Evolutionary conservation across 2,329 filamentous ascomycete genomes (phyloP), one percentile per base, ranked within the genome.

Genomic region (Hymenoscyphus scutula): DNA sequence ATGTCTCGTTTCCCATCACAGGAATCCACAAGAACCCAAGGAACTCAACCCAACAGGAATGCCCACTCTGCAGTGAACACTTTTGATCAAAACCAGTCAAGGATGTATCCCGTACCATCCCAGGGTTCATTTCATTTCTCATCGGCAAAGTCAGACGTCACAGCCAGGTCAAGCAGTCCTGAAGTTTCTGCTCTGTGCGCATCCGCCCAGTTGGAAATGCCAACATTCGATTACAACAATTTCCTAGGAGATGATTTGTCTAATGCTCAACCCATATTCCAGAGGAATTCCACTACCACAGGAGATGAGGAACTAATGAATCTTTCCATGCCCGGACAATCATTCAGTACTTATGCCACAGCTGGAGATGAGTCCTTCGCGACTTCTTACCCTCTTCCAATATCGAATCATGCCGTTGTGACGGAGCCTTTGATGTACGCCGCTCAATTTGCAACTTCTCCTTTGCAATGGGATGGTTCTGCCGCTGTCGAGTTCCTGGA

Each of bases 51-150:
- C 62, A 65, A 71, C 53, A 68, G 67, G 60, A 70, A 68, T 59
- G 66, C 61, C 60, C 64, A 67, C 59, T 70, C 71, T 60, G 55
- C 61, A 64, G 60, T 59, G 63, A 65, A 70, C 56, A 61, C 61
- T 58, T 69, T 66, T 70, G 71, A 73, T 68, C 71, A 70, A 61
- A 60, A 41, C 62, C 66, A 63, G 65, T 72, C 71, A 58, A 69
- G 67, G 25, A 67, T 72, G 64, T 71, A 69, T 51, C 64, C 67
- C 56, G 67, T 61, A 65, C 62, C 67, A 29, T 69, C 70, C 53
- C 70, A 73, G 57, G 65, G 68, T 60, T 66, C 70, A 60, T 73
- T 68, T 69, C 67, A 72, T 67, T 70, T 72, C 59, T 69, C 72
- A 59, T 72, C 72, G 62, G 67, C 67, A 61, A 68, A 67, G 59